These are phyloP conservation scores for Dioscorea zingiberensis DNA, from an alignment of 106 monocot species.

Conservation along the genomic window DNA sequence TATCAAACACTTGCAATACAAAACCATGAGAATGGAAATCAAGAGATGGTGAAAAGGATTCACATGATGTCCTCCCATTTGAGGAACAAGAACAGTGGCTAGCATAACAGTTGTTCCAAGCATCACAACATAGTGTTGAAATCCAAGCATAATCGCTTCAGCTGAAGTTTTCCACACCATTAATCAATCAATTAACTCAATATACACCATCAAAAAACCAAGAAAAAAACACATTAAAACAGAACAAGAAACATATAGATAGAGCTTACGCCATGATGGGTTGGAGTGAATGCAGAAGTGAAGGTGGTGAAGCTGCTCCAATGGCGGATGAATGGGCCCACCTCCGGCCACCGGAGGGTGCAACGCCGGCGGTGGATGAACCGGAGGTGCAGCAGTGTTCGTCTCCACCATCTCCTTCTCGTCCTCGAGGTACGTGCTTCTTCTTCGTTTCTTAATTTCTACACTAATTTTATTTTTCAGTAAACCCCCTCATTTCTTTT, in stretches of 20 bases:
- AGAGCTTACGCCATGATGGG: constrained; percentile 66
- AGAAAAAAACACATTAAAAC: background rate
- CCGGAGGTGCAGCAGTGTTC: constrained; percentile 1
- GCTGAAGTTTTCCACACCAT: constrained; percentile 27
- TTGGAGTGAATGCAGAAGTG: constrained; percentile 86
- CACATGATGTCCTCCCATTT: constrained; percentile 81
- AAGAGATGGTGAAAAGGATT: constrained; percentile 9
- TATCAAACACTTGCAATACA: background rate
- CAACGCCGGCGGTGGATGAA: constrained; percentile 1
- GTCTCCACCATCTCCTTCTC: constrained; percentile 20
- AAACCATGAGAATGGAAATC: background rate
- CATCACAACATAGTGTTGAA: constrained; percentile 92
- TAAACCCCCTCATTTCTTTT: too few relatives aligned
- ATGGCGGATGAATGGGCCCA: background rate
- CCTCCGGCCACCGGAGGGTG: background rate
- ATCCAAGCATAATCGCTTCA: constrained; percentile 53
- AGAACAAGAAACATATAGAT: background rate
- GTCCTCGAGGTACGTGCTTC: background rate
- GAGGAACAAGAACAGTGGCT: constrained; percentile 55
- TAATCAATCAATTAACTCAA: background rate
- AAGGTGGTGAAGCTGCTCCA: constrained; percentile 61
- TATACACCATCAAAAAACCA: background rate
- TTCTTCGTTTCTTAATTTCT: background rate
- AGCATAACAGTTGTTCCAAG: constrained; percentile 75
- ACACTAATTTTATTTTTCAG: background rate